Evolutionary conservation across 257 asterid species (phyloP).

Genomic region (Phtheirospermum japonicum): DNA sequence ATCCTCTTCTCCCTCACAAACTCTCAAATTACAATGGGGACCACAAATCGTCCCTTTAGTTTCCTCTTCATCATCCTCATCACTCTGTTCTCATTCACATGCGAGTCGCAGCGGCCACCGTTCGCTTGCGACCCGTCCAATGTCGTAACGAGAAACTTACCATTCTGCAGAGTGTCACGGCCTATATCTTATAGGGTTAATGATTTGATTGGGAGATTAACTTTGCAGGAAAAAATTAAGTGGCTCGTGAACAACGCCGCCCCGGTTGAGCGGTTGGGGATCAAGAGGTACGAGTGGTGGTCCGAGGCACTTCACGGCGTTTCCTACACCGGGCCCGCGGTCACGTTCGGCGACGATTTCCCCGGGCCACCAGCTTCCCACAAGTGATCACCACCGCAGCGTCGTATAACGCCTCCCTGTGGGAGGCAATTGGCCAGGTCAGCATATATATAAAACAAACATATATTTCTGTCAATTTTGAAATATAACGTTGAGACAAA

Average conservation of each 20-base stretch:
- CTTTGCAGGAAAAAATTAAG: constrained; percentile 63
- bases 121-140: constrained; percentile 74
- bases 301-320: constrained; percentile 95
- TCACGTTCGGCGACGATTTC: constrained; percentile 55
- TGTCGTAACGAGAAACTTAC: constrained; percentile 36
- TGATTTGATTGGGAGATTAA: constrained; percentile 61
- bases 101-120: constrained; percentile 43
- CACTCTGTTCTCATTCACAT: constrained; percentile 21
- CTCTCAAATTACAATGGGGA: too few species aligned
- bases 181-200: constrained; percentile 52
- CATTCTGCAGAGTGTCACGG: constrained; percentile 47
- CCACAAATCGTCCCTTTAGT: not conserved
- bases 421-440: constrained; percentile 90
- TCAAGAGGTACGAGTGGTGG: constrained; percentile 90
- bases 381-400: constrained; percentile 89
- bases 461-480: too few species aligned
- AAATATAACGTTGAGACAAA: too few species aligned
- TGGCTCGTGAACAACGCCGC: constrained; percentile 76
- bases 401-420: constrained; percentile 65
- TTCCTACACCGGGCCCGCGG: constrained; percentile 69
- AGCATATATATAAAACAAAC: too few species aligned
- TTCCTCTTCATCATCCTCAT: constrained; percentile 28
- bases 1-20: too few species aligned
- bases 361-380: constrained; percentile 88
- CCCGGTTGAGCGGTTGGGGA: constrained; percentile 62